phyloP scores from a whole-genome alignment of 2,329 filamentous ascomycete species.

The Aspergillus thermomutatus region DNA sequence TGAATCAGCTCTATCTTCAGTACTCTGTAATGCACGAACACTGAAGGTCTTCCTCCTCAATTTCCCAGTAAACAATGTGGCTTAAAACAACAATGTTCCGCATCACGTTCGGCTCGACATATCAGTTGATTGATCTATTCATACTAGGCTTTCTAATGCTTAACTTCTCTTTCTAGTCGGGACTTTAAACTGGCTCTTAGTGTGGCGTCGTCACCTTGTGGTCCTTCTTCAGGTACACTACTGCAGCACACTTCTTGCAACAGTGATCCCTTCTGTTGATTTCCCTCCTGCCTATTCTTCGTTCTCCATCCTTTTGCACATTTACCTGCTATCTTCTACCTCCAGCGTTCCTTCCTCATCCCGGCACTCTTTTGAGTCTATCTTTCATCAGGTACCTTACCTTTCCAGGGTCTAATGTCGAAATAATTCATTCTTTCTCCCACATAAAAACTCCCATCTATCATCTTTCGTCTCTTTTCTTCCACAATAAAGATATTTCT shows the following conservation, averaged over 20 bases:
- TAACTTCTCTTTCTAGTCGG: background rate
- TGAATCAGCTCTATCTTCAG: background rate
- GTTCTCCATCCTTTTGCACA: background rate
- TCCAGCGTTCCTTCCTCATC: slow-evolving; percentile 17
- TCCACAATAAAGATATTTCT: slow-evolving; percentile 11
- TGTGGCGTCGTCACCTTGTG: background rate
- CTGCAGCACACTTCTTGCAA: background rate
- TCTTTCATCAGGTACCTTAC: slow-evolving; percentile 1
- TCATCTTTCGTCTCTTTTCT: slow-evolving; percentile 10
- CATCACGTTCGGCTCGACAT: background rate
- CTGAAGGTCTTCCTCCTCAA: background rate
- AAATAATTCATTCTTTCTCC: slow-evolving; percentile 14
- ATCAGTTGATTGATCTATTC: background rate
- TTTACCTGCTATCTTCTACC: slow-evolving; percentile 25
- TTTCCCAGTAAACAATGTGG: background rate
- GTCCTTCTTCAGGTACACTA: background rate
- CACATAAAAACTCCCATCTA: slow-evolving; percentile 21
- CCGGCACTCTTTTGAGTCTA: slow-evolving; percentile 1
- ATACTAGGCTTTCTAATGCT: background rate
- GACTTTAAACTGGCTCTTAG: background rate
- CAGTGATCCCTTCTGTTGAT: background rate
- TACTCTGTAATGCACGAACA: background rate
- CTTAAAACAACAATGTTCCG: background rate
- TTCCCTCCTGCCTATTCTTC: slow-evolving; percentile 4
- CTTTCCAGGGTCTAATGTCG: background rate